Evolutionary conservation across 2,329 filamentous ascomycete species (phyloP).

Genomic region (Neopestalotiopsis sp.): DNA sequence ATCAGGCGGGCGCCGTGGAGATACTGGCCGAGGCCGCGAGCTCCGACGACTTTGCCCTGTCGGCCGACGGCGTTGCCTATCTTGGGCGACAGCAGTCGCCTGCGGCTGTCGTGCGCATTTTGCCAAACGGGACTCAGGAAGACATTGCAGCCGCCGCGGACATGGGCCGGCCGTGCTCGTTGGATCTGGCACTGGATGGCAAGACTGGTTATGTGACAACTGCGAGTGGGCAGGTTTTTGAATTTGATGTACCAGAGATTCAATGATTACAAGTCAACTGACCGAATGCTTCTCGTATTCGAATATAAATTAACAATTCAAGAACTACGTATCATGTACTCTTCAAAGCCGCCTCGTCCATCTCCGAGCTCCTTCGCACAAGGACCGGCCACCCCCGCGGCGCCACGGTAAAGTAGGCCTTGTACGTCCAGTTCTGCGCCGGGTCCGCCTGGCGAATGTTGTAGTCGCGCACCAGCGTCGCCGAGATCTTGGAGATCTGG

Average conservation of each 20-base stretch:
- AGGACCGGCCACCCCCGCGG: constrained; percentile 31
- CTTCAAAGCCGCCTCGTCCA: not conserved
- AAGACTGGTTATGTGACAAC: not conserved
- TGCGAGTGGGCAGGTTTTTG: not conserved
- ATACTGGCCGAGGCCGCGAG: not conserved
- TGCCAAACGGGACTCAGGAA: not conserved
- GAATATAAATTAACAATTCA: no score
- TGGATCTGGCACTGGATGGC: not conserved
- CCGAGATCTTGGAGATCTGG: constrained; percentile 27
- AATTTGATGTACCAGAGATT: not conserved
- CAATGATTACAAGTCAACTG: not conserved
- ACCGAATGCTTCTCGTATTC: no score
- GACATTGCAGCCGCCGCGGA: not conserved
- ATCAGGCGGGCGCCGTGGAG: not conserved
- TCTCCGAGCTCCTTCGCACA: constrained; percentile 22
- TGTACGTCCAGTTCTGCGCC: constrained; percentile 31
- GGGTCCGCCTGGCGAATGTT: constrained; percentile 29
- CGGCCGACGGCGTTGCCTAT: not conserved
- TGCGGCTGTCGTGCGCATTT: not conserved
- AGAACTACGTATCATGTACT: not conserved
- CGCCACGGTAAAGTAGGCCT: constrained; percentile 32
- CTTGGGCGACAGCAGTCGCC: not conserved
- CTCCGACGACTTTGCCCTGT: not conserved
- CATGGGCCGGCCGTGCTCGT: not conserved
- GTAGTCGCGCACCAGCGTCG: constrained; percentile 28